Percentiles rank a stretch among this genome's conserved stretches.
phyloP scores from a whole-genome alignment of 257 asterid species.

The Schizonepeta tenuifolia region DNA sequence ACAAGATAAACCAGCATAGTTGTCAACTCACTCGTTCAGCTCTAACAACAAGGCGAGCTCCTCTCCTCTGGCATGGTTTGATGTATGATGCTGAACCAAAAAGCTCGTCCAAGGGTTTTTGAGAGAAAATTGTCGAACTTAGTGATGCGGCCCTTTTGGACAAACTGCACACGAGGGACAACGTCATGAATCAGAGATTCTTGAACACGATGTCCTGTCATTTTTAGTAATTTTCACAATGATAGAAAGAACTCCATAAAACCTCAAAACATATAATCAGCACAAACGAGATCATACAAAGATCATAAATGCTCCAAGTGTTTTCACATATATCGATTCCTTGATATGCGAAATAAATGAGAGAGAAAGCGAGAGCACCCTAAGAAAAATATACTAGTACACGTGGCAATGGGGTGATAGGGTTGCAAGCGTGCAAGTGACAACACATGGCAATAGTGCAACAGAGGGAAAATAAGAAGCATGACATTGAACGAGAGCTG shows the following conservation, averaged over 20 bases:
- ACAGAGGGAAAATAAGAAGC: not conserved
- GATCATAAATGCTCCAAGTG: not conserved
- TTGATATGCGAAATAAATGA: not conserved
- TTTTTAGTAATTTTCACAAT: not conserved
- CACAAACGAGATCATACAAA: not conserved
- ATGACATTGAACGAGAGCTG: not conserved
- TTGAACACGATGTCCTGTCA: not conserved
- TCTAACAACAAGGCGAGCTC: slow-evolving; percentile 70
- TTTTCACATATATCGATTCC: not conserved
- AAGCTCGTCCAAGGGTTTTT: slow-evolving; percentile 55
- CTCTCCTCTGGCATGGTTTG: slow-evolving; percentile 55
- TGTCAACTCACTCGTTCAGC: slow-evolving; percentile 72
- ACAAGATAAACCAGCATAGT: slow-evolving; percentile 10
- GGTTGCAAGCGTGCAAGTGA: no score
- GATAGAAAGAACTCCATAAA: not conserved
- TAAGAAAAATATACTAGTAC: not conserved
- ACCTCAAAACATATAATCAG: not conserved
- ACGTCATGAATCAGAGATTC: slow-evolving; percentile 1
- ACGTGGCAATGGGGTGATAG: not conserved
- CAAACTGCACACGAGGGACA: slow-evolving; percentile 55
- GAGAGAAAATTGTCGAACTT: slow-evolving; percentile 61
- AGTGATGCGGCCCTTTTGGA: slow-evolving; percentile 57
- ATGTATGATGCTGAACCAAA: slow-evolving; percentile 50
- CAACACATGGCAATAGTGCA: not conserved
- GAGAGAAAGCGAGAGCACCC: not conserved